Conservation (phyloP, 305 asterid species). For the Stenogyne calaminthoides region DNA sequence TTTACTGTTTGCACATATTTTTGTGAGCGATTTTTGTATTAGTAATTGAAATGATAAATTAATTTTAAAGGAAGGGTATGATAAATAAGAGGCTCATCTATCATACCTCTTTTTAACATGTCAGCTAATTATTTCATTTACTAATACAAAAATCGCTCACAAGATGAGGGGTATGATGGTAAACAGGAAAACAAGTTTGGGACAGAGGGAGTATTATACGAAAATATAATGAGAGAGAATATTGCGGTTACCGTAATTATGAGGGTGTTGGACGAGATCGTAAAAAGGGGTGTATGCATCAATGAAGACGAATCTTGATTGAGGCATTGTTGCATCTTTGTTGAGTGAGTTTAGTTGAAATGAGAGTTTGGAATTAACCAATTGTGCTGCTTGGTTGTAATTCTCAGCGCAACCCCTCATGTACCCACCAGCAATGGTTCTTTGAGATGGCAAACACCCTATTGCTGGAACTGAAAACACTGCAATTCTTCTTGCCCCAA, state of each 20-base stretch:
- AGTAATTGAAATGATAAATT: too few relatives aligned
- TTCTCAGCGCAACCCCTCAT: slow-evolving; percentile 49
- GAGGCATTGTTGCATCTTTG: slow-evolving; percentile 32
- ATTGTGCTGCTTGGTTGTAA: slow-evolving; percentile 58
- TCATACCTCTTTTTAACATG: too few relatives aligned
- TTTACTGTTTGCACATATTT: too few relatives aligned
- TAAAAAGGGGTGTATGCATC: slow-evolving; percentile 61
- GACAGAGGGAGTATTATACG: too few relatives aligned
- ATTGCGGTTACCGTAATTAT: slow-evolving; percentile 48
- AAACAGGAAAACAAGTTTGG: too few relatives aligned
- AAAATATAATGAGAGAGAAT: too few relatives aligned
- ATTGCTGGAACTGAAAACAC: slow-evolving; percentile 70
- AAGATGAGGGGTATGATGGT: too few relatives aligned
- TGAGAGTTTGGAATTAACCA: slow-evolving; percentile 59
- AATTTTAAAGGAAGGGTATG: too few relatives aligned
- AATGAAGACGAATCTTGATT: slow-evolving; percentile 49
- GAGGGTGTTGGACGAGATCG: slow-evolving; percentile 64
- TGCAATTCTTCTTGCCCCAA: slow-evolving; percentile 71
- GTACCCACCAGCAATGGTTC: slow-evolving; percentile 67
- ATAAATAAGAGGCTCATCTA: too few relatives aligned
- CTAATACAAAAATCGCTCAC: too few relatives aligned
- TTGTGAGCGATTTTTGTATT: too few relatives aligned
- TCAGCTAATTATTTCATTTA: too few relatives aligned
- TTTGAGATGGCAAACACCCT: slow-evolving; percentile 80
- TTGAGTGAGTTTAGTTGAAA: slow-evolving; percentile 37